Percentiles rank a stretch among this genome's conserved stretches.
These are phyloP conservation scores for Hyaloscypha hepaticicola DNA, from an alignment of 495 filamentous ascomycete genomes.

Conservation along the genomic window DNA sequence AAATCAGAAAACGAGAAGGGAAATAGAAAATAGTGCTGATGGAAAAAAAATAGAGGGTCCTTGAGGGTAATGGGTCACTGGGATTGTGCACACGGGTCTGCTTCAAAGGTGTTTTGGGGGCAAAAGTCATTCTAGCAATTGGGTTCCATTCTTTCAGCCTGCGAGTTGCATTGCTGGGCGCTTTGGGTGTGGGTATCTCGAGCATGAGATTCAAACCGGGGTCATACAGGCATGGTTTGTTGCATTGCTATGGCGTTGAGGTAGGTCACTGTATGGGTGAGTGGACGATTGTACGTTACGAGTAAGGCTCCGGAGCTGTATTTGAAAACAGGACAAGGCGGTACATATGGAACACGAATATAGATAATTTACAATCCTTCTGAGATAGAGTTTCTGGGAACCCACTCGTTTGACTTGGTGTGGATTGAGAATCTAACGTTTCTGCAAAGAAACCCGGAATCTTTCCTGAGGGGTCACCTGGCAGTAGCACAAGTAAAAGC, in stretches of 20 bases:
- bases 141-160: conserved; percentile 3
- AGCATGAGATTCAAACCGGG: background rate
- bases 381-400: background rate
- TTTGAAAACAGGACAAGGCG: background rate
- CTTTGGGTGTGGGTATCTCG: background rate
- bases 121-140: conserved; percentile 4
- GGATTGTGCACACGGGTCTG: background rate
- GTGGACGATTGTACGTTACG: background rate
- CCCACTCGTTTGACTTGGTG: too few relatives aligned
- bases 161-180: conserved; percentile 7
- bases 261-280: background rate
- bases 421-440: background rate
- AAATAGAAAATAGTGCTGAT: background rate
- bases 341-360: background rate
- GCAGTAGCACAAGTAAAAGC: background rate
- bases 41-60: background rate
- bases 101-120: background rate
- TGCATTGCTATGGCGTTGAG: conserved; percentile 14
- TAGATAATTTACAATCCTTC: background rate
- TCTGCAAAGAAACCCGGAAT: background rate
- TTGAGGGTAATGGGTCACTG: background rate
- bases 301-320: background rate
- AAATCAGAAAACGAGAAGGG: conserved; percentile 7
- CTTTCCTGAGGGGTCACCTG: background rate
- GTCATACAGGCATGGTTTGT: conserved; percentile 2